These are phyloP conservation scores for Solanum infundibuliforme DNA, from an alignment of 257 asterid genomes.

Conservation along the genomic window DNA sequence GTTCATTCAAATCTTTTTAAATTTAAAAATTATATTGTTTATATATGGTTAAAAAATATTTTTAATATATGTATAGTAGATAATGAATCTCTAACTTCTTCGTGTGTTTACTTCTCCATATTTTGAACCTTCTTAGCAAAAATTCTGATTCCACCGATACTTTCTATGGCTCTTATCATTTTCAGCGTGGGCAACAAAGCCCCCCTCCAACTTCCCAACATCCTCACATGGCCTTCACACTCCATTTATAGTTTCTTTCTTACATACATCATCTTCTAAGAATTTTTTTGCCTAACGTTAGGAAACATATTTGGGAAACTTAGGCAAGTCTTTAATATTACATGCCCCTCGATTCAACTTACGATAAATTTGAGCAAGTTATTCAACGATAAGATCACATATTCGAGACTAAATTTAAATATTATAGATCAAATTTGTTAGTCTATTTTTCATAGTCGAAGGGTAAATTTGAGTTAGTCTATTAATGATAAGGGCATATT, in stretches of 20 bases:
- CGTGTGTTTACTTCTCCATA: neutral
- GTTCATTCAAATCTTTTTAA: neutral
- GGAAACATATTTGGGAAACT: neutral
- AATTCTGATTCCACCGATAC: neutral
- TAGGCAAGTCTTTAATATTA: neutral
- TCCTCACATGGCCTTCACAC: conserved; percentile 1
- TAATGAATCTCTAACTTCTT: neutral
- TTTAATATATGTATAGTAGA: neutral
- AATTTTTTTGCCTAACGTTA: neutral
- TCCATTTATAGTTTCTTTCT: neutral
- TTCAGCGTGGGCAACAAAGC: conserved; percentile 1
- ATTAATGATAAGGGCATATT: neutral
- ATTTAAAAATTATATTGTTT: neutral
- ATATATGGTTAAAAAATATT: neutral
- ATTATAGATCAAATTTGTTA: neutral
- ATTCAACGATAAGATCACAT: neutral
- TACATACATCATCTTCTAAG: neutral
- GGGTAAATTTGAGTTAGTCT: neutral
- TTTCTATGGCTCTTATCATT: neutral
- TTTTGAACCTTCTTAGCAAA: neutral
- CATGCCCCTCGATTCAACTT: neutral
- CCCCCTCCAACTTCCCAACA: neutral
- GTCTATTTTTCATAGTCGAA: neutral
- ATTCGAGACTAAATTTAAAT: neutral
- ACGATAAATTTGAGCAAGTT: neutral